Conservation (phyloP, 2,329 filamentous ascomycete species). For the Cytospora piceicola region DNA sequence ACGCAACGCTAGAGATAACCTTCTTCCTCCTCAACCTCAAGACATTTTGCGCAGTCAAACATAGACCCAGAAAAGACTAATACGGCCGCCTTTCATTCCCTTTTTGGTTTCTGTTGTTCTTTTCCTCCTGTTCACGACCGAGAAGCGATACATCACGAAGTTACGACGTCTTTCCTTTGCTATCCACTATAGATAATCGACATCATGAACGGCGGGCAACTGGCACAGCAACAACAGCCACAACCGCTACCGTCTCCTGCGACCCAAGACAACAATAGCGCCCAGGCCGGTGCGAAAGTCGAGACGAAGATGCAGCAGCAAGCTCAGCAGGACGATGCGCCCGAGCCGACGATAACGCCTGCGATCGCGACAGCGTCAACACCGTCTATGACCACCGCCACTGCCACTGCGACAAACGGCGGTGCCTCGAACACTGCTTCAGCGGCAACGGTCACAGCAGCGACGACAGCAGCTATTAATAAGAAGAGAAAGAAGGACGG, state of each 20-base stretch:
- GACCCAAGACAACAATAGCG: slow-evolving; percentile 20
- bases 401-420: slow-evolving; percentile 15
- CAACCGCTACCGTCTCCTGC: background rate
- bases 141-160: background rate
- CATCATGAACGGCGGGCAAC: slow-evolving; percentile 27
- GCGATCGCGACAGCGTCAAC: slow-evolving; percentile 17
- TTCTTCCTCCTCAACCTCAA: background rate
- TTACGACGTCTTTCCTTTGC: background rate
- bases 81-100: background rate
- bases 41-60: background rate
- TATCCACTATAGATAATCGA: slow-evolving; percentile 13
- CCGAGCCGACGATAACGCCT: slow-evolving; percentile 15
- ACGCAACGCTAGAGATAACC: background rate
- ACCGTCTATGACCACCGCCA: slow-evolving; percentile 12
- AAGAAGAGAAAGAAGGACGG: slow-evolving; percentile 79
- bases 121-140: background rate
- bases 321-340: slow-evolving; percentile 12
- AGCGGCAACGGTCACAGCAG: slow-evolving; percentile 29
- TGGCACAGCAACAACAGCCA: slow-evolving; percentile 19
- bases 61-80: background rate
- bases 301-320: slow-evolving; percentile 26
- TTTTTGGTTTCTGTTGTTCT: background rate
- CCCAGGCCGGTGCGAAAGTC: slow-evolving; percentile 4
- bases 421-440: slow-evolving; percentile 22
- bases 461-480: slow-evolving; percentile 37